These are phyloP conservation scores for Nymphaea colorata DNA, from an alignment of 164 flowering plant species.

Conservation along the genomic window DNA sequence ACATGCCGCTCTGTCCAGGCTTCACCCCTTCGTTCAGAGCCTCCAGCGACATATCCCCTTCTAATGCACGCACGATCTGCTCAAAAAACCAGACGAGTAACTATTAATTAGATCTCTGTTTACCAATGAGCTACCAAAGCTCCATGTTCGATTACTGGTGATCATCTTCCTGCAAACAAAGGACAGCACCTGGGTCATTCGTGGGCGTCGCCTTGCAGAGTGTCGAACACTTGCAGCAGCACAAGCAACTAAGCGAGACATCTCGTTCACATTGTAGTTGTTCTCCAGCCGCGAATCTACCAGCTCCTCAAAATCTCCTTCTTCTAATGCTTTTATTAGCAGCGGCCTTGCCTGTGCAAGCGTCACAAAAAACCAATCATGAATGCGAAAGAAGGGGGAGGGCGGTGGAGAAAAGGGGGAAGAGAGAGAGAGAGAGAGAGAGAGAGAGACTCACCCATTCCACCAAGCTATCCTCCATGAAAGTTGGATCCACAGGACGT, in stretches of 20 bases:
- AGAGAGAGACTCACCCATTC: conserved; percentile 52
- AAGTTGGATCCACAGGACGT: conserved; percentile 41
- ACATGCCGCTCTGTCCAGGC: conserved; percentile 18
- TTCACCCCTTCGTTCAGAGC: conserved; percentile 34
- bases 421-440: not conserved
- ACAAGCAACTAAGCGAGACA: conserved; percentile 53
- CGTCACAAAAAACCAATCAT: not conserved
- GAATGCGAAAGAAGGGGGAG: not conserved
- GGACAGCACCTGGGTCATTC: conserved; percentile 61
- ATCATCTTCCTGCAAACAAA: not conserved
- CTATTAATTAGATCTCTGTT: too few species aligned
- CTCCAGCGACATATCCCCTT: conserved; percentile 59
- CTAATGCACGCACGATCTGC: conserved; percentile 48
- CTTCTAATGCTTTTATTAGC: conserved; percentile 29
- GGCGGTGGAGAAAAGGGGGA: not conserved
- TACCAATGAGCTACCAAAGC: too few species aligned
- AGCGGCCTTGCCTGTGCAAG: conserved; percentile 51
- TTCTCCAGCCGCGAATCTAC: conserved; percentile 48
- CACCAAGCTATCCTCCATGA: conserved; percentile 59
- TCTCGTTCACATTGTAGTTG: conserved; percentile 32
- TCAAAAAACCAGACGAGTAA: not conserved
- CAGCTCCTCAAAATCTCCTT: conserved; percentile 33
- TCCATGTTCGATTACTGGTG: too few species aligned
- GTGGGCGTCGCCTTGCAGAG: conserved; percentile 58
- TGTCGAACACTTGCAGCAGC: conserved; percentile 57